Base-by-base conservation (phyloP, 345 rosid genomes). In the Salix udensis region DNA sequence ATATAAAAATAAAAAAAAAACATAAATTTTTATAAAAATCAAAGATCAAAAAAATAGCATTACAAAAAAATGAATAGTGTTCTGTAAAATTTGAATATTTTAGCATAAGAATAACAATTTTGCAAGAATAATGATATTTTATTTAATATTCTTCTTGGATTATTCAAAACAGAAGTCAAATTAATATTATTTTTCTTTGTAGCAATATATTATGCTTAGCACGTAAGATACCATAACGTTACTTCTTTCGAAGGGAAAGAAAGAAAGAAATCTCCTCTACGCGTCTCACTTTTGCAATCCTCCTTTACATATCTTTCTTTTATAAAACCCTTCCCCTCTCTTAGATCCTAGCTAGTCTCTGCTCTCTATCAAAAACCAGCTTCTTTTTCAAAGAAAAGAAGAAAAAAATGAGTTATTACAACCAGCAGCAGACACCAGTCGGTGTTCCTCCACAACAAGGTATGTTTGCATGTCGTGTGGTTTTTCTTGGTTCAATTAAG, bases 381-480 rank as follows among this genome's bases (percentile, higher is more conserved):
- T 23, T 26, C 62, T 28, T n/a, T 30, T 2, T 48, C 40, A 21
- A 9, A 13, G 36, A 39, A 14, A 52, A 0, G 21, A 46, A 21
- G 34, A 10, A 40, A 34, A 74, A 71, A 55, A 88, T 86, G 91
- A 90, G 82, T 58, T 84, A 86, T 75, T 88, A 85, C 84, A 28
- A 86, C 53, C 89, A 88, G 76, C 84, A 87, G 58, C 92, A 85
- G 73, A 83, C 87, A 19, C 92, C 92, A 4, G 90, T 89, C 16
- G 88, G 85, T 77, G 90, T 75, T 77, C 95, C 95, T 81, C 92
- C 95, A 42, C 85, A 89, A 4, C 95, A 88, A 81, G 94, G 94
- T 90, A 75, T 14, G 18, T 23, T 5, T 4, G n/a, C 24, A 1
- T 21, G 18, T n/a, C 76, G 23, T 24, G 8, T 18, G 8, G 36